Evolutionary conservation across 768 basidiomycete genomes (phyloP), one percentile per base, ranked within the genome.

Genomic region (Kwoniella sp.): DNA sequence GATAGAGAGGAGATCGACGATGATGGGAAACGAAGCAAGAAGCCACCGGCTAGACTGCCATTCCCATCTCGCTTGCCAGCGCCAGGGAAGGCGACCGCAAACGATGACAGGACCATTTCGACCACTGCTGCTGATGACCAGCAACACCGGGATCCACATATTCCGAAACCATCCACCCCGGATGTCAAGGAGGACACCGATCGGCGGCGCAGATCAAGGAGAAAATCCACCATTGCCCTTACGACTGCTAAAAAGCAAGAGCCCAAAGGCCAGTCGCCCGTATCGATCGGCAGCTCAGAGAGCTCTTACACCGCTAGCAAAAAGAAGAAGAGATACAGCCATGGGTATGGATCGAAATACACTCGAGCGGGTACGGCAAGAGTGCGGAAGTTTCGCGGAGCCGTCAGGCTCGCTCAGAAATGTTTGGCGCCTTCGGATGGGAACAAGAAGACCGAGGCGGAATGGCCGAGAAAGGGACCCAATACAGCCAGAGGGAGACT

Each of bases 401-500:
- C 41, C 11, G 52, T 45, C 9, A 38, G 60, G 22, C 28, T 63
- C 2, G 53, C 62, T 7, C 11, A 28, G 25, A 63, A 63, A 26
- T 63, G 62, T 37, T 53, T 63, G 15, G 62, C 41, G 2, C 15
- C 48, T 4, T 55, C 54, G 2, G 52, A 55, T 45, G 63, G 63
- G 5, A 11, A 29, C 0, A 54, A 26, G 22, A 45, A 38, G 12
- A 57, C 63, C 8, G 57, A 58, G 11, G 63, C 51, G 26, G 29
- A n/a, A 37, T 65, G 63, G 63, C 57, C 63, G 8, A 31, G 34
- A 17, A 65, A 65, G 34, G 63, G 63, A 8, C 54, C 50, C 1
- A 65, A 65, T 55, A 65, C 63, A 12, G 51, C 56, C 1, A 54
- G 38, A n/a, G 63, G 63, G 11, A 52, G 63, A 58, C 23, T 65